Conservation (phyloP, 1,284 basidiomycete genomes). For the Trametes polyzona region DNA sequence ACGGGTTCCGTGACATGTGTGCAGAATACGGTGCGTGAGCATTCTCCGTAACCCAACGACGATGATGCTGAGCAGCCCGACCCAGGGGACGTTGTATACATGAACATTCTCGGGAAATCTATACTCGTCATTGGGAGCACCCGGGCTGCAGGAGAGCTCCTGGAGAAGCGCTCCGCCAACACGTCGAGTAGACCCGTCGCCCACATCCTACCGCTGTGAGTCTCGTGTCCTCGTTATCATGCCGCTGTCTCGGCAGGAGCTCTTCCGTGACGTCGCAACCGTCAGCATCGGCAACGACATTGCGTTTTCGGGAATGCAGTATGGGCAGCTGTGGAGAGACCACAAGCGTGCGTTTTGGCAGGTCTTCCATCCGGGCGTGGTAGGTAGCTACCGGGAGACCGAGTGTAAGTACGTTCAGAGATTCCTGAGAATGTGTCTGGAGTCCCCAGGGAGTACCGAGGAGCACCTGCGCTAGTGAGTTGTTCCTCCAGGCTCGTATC, state of each 20-base stretch:
- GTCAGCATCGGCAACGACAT: conserved; percentile 6
- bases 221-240: neutral
- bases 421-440: neutral
- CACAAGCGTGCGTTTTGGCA: conserved; percentile 17
- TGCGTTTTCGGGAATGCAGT: neutral
- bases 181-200: conserved; percentile 8
- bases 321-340: conserved; percentile 12
- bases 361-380: conserved; percentile 1
- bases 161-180: conserved; percentile 16
- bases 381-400: neutral
- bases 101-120: conserved; percentile 2
- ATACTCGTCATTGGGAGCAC: conserved; percentile 18
- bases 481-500: too few species aligned
- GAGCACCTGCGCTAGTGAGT: neutral
- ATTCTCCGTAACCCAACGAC: neutral
- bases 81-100: conserved; percentile 11
- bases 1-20: conserved; percentile 3
- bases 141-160: conserved; percentile 8
- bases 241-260: neutral
- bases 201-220: neutral
- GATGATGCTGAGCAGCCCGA: too few species aligned
- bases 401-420: neutral
- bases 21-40: conserved; percentile 2
- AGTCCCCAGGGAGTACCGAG: neutral
- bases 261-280: neutral